Percentiles rank a stretch among this genome's conserved stretches.
phyloP scores from a whole-genome alignment of 306 rosid species.

The Rosa multiflora region DNA sequence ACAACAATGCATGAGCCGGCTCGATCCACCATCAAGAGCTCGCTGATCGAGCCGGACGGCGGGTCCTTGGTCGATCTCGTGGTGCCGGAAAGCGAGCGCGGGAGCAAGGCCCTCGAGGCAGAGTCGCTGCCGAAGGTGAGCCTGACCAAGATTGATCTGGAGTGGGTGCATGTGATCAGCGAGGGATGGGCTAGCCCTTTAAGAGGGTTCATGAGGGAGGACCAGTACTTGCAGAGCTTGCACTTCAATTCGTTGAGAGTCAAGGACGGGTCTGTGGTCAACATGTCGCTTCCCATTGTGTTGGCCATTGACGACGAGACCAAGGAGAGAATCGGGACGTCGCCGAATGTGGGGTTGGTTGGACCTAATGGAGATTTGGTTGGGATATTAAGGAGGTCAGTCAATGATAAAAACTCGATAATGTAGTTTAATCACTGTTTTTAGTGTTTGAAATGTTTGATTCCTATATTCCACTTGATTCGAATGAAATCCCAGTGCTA shows the following conservation, averaged over 20 bases:
- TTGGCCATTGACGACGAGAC: conserved; percentile 78
- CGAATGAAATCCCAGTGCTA: background rate
- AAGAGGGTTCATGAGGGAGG: conserved; percentile 92
- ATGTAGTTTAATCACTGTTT: background rate
- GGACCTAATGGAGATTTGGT: conserved; percentile 72
- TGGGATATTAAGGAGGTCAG: conserved; percentile 77
- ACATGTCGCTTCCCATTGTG: conserved; percentile 95
- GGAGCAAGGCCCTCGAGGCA: conserved; percentile 43
- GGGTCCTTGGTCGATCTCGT: conserved; percentile 76
- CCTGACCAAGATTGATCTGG: conserved; percentile 70
- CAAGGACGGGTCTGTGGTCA: conserved; percentile 68
- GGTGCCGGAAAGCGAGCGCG: conserved; percentile 57
- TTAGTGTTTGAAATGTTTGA: conserved; percentile 13
- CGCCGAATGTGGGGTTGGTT: conserved; percentile 56
- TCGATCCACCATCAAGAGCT: conserved; percentile 48
- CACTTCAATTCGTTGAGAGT: conserved; percentile 77
- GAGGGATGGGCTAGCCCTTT: conserved; percentile 98
- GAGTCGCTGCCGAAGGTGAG: conserved; percentile 58
- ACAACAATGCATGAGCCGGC: conserved; percentile 48
- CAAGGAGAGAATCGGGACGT: conserved; percentile 56
- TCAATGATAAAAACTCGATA: background rate
- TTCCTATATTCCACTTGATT: background rate
- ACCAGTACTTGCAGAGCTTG: conserved; percentile 83
- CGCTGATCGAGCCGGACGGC: conserved; percentile 89
- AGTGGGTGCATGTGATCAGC: conserved; percentile 89